Evolutionary conservation across 306 rosid genomes (phyloP), one percentile per base, ranked within the genome.

Genomic region (Glycine tomentella): DNA sequence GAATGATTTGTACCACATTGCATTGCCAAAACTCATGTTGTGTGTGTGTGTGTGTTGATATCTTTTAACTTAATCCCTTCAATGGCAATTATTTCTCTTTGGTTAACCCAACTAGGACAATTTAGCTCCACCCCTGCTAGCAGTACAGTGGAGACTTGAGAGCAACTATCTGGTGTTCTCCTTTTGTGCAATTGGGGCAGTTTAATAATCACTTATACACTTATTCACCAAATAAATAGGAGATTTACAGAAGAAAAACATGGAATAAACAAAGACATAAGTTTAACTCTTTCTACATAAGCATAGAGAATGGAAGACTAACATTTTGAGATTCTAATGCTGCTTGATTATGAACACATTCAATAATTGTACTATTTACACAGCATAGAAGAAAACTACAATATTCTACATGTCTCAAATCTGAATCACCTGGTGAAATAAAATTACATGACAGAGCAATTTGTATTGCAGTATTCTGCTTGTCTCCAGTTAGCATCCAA

Each of bases 401-500:
- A 78, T 76, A 79, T 36, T 70, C 62, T 73, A 61, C 9, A 84
- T 49, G 68, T 65, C 57, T 69, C 14, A 77, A 77, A 76, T 74
- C 42, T 74, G 52, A 85, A 83, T 81, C 82, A 96, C 99, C 99
- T 86, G 98, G 98, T 50, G 97, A 93, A 88, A 96, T 90, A 69
- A 96, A 93, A 88, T 96, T 96, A 93, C 99, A 93, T 49, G 93
- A 91, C 82, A 96, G 92, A 81, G 99, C 99, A 80, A 96, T 96
- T 82, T 96, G 99, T 79, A 96, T 88, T 62, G 99, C 98, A 69
- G 99, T 96, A 74, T 88, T 88, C 87, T 96, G 98, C 88, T 96
- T 93, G 91, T 96, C 99, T 72, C 99, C 99, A 3, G 99, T 96
- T 70, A 96, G 91, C 99, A 96, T 93, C 99, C 98, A 96, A 88